Conservation (phyloP, 768 basidiomycete genomes). For the Panaeolus papilionaceus region DNA sequence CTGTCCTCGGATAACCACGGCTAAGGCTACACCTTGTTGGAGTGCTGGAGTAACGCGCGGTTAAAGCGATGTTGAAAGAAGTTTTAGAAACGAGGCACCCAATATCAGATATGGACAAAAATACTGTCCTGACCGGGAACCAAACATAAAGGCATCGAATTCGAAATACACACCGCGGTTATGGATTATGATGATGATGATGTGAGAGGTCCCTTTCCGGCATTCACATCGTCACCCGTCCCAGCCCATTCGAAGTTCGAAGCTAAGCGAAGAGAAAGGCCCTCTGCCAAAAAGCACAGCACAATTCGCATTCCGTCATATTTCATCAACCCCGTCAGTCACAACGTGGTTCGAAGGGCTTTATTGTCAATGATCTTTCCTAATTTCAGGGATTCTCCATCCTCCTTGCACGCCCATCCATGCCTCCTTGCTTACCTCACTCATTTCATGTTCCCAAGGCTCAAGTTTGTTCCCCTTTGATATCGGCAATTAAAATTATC, state of each 20-base stretch:
- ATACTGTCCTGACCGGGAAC: neutral
- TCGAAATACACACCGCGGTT: too few relatives aligned
- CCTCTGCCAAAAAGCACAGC: constrained; percentile 1
- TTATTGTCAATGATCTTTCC: constrained; percentile 7
- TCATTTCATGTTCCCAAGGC: neutral
- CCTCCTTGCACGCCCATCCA: neutral
- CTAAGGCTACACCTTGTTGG: neutral
- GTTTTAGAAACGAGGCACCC: neutral
- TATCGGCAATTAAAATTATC: constrained; percentile 12
- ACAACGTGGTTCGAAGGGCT: constrained; percentile 8
- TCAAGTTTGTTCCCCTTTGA: neutral
- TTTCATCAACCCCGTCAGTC: constrained; percentile 3
- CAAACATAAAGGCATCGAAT: neutral
- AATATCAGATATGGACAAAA: neutral
- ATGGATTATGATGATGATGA: neutral
- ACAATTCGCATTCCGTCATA: constrained; percentile 11
- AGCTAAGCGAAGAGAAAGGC: neutral
- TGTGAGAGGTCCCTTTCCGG: neutral
- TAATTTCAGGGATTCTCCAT: neutral
- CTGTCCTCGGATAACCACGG: constrained; percentile 11
- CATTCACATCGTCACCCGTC: constrained; percentile 4
- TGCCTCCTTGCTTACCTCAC: neutral
- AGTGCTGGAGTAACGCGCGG: constrained; percentile 1
- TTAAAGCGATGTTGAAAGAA: neutral
- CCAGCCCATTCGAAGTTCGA: neutral